phyloP scores from a whole-genome alignment of 805 yeast species.

The Wickerhamomyces xylosicus region DNA sequence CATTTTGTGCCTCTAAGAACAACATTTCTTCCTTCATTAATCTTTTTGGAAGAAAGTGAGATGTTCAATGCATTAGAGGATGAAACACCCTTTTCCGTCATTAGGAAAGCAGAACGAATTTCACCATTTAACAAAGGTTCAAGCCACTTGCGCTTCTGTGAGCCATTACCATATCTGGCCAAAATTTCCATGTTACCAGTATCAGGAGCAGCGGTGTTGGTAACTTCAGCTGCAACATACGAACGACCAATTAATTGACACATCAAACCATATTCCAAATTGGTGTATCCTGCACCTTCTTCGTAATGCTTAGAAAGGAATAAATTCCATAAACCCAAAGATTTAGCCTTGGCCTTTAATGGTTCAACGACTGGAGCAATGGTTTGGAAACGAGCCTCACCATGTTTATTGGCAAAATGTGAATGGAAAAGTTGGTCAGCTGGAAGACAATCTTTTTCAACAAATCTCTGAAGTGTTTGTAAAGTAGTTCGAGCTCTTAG shows the following conservation, averaged over 20 bases:
- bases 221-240: constrained; percentile 44
- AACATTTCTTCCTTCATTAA: constrained; percentile 27
- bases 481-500: constrained; percentile 25
- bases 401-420: constrained; percentile 25
- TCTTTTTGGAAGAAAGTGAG: constrained; percentile 31
- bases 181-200: constrained; percentile 45
- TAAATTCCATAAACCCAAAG: constrained; percentile 50
- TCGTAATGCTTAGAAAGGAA: constrained; percentile 34
- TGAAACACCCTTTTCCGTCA: constrained; percentile 54
- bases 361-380: constrained; percentile 38
- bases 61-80: constrained; percentile 57
- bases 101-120: constrained; percentile 49
- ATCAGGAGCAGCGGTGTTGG: constrained; percentile 54
- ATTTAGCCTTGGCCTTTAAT: constrained; percentile 41
- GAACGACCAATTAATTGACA: constrained; percentile 51
- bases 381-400: constrained; percentile 33
- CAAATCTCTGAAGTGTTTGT: constrained; percentile 34
- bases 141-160: constrained; percentile 39
- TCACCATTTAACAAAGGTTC: constrained; percentile 43
- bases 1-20: constrained; percentile 54
- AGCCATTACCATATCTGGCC: constrained; percentile 27
- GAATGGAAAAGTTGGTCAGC: constrained; percentile 33
- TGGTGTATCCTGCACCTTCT: constrained; percentile 47
- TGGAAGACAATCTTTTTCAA: constrained; percentile 46
- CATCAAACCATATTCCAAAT: constrained; percentile 57